Conservation (phyloP, 2,329 filamentous ascomycete genomes). For the Pseudocercospora pini-densiflorae region DNA sequence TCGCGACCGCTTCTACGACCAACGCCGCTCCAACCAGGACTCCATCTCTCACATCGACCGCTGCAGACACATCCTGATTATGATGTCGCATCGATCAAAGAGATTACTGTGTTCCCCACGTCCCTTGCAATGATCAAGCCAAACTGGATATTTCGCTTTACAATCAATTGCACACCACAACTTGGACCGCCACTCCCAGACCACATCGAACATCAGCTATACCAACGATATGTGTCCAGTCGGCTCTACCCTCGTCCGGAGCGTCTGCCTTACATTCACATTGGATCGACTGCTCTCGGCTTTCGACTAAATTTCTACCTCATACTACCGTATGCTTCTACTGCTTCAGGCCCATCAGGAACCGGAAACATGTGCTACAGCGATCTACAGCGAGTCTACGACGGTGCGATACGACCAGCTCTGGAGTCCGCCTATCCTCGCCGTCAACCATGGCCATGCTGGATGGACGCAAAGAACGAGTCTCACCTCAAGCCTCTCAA, state of each 20-base stretch:
- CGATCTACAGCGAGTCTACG: conserved; percentile 26
- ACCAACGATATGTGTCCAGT: conserved; percentile 24
- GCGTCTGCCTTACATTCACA: conserved; percentile 28
- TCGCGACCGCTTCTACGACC: conserved; percentile 17
- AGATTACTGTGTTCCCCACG: conserved; percentile 25
- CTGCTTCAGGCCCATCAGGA: conserved; percentile 11
- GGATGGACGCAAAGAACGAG: conserved; percentile 31
- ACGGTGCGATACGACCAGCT: conserved; percentile 24
- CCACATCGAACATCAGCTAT: conserved; percentile 25
- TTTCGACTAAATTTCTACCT: conserved; percentile 31
- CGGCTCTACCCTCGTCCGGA: conserved; percentile 21
- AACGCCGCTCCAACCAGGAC: conserved; percentile 24
- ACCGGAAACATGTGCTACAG: conserved; percentile 21
- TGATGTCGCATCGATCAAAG: conserved; percentile 27
- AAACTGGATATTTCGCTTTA: conserved; percentile 29
- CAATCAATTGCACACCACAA: conserved; percentile 29
- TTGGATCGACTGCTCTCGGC: conserved; percentile 27
- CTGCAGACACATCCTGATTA: conserved; percentile 25
- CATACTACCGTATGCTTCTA: conserved; percentile 22
- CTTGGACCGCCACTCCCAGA: conserved; percentile 25
- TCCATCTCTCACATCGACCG: conserved; percentile 20
- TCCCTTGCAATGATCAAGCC: conserved; percentile 27
- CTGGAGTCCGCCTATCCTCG: conserved; percentile 25
- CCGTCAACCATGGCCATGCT: conserved; percentile 22
- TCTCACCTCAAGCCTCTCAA: conserved; percentile 29